phyloP scores from a whole-genome alignment of 495 filamentous ascomycete genomes.

The Pseudevernia furfuracea region DNA sequence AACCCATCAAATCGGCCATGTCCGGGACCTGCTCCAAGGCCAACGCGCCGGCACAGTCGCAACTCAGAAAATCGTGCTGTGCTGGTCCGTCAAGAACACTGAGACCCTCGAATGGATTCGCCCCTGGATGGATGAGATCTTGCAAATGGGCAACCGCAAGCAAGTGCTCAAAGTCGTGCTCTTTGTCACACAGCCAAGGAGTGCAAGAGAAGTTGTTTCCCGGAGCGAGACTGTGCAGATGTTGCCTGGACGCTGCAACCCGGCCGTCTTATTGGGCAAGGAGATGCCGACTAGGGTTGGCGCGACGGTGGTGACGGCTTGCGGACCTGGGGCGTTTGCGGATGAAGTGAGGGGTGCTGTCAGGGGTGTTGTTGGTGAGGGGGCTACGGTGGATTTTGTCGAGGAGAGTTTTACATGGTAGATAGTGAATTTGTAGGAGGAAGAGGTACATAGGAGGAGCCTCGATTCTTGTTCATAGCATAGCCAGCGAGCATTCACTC shows the following conservation, averaged over 20 bases:
- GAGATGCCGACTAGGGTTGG: slow-evolving; percentile 72
- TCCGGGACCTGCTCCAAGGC: slow-evolving; percentile 65
- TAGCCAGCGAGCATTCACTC: not conserved
- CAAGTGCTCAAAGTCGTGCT: slow-evolving; percentile 78
- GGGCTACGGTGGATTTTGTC: slow-evolving; percentile 72
- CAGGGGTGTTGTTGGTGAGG: slow-evolving; percentile 55
- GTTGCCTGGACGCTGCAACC: slow-evolving; percentile 64
- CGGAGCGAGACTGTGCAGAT: slow-evolving; percentile 81
- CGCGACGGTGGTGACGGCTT: slow-evolving; percentile 77
- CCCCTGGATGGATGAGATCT: slow-evolving; percentile 90
- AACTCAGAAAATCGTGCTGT: slow-evolving; percentile 69
- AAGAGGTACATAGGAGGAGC: not conserved
- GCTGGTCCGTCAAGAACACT: slow-evolving; percentile 84
- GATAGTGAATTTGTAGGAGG: not conserved
- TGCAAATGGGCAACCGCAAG: slow-evolving; percentile 71
- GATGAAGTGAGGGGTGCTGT: slow-evolving; percentile 77
- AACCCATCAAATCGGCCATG: slow-evolving; percentile 74
- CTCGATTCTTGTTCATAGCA: not conserved
- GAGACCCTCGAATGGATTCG: slow-evolving; percentile 91
- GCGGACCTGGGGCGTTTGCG: slow-evolving; percentile 80
- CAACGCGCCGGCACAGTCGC: slow-evolving; percentile 63
- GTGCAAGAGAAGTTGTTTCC: slow-evolving; percentile 70
- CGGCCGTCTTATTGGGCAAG: slow-evolving; percentile 58
- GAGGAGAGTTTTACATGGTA: slow-evolving; percentile 71
- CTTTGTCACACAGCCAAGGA: slow-evolving; percentile 80